Percentiles rank a stretch among this genome's conserved stretches.
Evolutionary conservation across 805 yeast genomes (phyloP).

Genomic region (Metschnikowia kunwiensis): DNA sequence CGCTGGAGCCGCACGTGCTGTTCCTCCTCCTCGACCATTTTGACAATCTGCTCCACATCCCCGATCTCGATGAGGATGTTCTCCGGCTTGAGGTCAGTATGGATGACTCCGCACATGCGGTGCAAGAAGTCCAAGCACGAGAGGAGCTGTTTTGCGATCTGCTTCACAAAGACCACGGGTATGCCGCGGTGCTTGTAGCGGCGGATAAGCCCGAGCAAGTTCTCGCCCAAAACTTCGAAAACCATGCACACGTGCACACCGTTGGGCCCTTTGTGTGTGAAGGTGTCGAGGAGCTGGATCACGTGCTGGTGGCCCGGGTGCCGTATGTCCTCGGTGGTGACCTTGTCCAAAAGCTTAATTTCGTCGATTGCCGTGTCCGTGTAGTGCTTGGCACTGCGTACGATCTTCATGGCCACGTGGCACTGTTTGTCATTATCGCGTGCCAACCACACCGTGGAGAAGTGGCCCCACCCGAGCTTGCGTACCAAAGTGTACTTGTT

Average conservation of each 20-base stretch:
- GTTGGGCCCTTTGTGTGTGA: constrained; percentile 56
- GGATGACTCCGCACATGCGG: constrained; percentile 53
- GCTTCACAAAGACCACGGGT: constrained; percentile 53
- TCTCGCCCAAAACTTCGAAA: constrained; percentile 63
- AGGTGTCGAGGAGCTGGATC: constrained; percentile 53
- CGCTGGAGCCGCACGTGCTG: constrained; percentile 43
- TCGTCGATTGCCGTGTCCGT: constrained; percentile 66
- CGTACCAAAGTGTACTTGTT: constrained; percentile 40
- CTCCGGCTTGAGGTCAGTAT: constrained; percentile 22
- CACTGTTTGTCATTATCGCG: constrained; percentile 47
- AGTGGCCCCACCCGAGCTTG: constrained; percentile 71
- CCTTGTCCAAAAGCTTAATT: constrained; percentile 62
- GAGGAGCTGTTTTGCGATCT: constrained; percentile 54
- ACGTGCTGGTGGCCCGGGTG: constrained; percentile 48
- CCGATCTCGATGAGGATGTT: constrained; percentile 54
- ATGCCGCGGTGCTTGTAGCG: constrained; percentile 43
- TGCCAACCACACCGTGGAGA: constrained; percentile 71
- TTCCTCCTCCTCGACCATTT: constrained; percentile 60
- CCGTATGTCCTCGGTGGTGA: constrained; percentile 48
- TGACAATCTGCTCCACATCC: constrained; percentile 75
- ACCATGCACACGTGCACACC: constrained; percentile 67
- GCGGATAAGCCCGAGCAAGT: constrained; percentile 47
- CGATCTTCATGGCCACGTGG: constrained; percentile 66
- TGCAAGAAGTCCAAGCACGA: constrained; percentile 61
- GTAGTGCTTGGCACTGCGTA: constrained; percentile 51